Conservation (phyloP, 208 protist genomes). For the Acanthamoeba royreba region DNA sequence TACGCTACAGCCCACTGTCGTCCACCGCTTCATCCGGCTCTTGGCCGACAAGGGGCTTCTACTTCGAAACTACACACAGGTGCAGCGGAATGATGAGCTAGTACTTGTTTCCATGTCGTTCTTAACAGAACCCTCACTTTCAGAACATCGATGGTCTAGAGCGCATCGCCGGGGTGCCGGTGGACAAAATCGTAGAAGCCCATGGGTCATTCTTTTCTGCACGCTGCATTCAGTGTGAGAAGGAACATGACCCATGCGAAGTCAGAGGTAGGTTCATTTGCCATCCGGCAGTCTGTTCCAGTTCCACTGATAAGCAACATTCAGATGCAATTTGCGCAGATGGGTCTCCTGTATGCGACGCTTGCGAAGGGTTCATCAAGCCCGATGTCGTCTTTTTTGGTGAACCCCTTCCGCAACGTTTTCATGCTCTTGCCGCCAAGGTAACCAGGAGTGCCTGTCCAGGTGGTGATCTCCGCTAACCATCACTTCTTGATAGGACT, state of each 20-base stretch:
- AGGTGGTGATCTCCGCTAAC: background rate
- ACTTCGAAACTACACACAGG: slow-evolving; percentile 80
- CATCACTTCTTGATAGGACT: background rate
- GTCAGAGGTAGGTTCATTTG: slow-evolving; percentile 41
- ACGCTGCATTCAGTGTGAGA: slow-evolving; percentile 51
- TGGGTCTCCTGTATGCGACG: slow-evolving; percentile 19
- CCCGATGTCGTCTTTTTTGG: slow-evolving; percentile 77
- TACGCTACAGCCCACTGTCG: background rate
- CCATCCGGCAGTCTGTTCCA: no score
- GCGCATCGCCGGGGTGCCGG: slow-evolving; percentile 56
- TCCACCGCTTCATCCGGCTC: slow-evolving; percentile 76
- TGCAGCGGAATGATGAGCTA: background rate
- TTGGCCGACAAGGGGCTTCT: slow-evolving; percentile 88
- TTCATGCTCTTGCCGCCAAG: background rate
- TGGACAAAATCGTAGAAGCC: slow-evolving; percentile 56
- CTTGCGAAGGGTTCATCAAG: slow-evolving; percentile 60
- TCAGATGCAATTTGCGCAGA: slow-evolving; percentile 21
- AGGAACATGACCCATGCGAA: background rate
- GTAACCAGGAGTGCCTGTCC: background rate
- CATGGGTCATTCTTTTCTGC: slow-evolving; percentile 61
- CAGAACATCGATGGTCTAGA: slow-evolving; percentile 80
- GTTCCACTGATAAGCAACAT: background rate
- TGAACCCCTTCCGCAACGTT: slow-evolving; percentile 60
- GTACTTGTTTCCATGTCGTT: background rate
- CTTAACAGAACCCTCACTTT: no score